Base-by-base conservation (phyloP, 1,284 basidiomycete genomes). In the Neolentinus lepideus region DNA sequence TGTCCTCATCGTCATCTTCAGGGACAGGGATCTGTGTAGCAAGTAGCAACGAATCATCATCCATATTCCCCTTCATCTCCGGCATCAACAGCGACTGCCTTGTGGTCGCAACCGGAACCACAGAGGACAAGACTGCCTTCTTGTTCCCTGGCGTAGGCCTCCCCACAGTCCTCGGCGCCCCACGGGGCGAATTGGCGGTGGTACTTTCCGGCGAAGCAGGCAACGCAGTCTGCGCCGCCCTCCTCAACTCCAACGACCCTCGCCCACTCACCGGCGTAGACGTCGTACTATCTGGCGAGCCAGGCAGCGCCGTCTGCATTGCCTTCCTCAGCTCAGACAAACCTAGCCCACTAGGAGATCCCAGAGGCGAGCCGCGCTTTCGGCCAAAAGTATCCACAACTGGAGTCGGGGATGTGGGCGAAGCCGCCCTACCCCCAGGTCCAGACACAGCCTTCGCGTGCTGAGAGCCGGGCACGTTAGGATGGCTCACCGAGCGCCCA, bases 21-120 rank as follows among this genome's bases (percentile, higher is more conserved):
- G 89, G 88, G 29, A 89, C 76, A 12, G 88, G 88, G 47, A 89
- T 83, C 33, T 75, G 75, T 57, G 83, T 80, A 1, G 88, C 86
- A 46, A 86, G 71, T 51, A 90, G 75, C 2, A 90, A 70, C n/a
- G 85, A 84, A 52, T 88, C 80, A 45, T 88, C 79, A 26, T 73
- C 68, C 57, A 66, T 67, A 33, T 71, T 67, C 19, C 72, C 61
- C 51, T 50, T 50, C 21, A 64, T 52, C 62, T 62, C 56, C 61
- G 60, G 53, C 62, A 71, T 63, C 54, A 62, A 64, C 36, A 69
- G 58, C n/a, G 69, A 70, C 72, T 74, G 45, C 71, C 74, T 56
- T 74, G 70, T 54, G 25, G 27, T 25, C 47, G 27, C 24, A 25
- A 21, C 12, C 4, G 22, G 47, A 21, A 50, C 47, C 8, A 50